Conservation (phyloP, 2,329 filamentous ascomycete genomes). For the Verticillium nonalfalfae region DNA sequence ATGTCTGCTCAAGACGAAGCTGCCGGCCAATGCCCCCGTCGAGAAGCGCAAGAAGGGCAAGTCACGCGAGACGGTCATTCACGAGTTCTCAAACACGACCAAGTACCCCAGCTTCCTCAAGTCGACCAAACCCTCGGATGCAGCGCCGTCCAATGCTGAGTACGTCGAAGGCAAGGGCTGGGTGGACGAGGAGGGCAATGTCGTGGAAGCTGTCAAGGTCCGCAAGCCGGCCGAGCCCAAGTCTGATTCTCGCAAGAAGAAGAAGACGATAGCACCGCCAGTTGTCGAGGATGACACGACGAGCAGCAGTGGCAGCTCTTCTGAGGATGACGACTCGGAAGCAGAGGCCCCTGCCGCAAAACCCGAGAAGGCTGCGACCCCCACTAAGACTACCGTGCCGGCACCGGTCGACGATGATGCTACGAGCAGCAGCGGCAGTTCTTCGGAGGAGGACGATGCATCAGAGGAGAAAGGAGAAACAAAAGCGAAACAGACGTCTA, state of each 20-base stretch:
- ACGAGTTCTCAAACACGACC: conserved; percentile 83
- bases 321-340: conserved; percentile 23
- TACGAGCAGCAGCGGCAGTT: conserved; percentile 16
- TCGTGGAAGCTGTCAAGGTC: conserved; percentile 57
- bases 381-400: conserved; percentile 6
- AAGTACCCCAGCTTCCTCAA: conserved; percentile 81
- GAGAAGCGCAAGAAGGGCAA: conserved; percentile 51
- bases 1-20: conserved; percentile 74
- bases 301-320: conserved; percentile 31
- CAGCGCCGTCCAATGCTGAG: conserved; percentile 40
- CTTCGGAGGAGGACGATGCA: conserved; percentile 11
- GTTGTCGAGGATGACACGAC: conserved; percentile 24
- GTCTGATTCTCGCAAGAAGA: conserved; percentile 15
- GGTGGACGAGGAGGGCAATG: conserved; percentile 71
- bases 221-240: conserved; percentile 24
- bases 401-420: conserved; percentile 16
- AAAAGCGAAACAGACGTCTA: conserved; percentile 1
- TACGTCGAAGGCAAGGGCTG: conserved; percentile 85
- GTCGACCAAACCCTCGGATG: conserved; percentile 34
- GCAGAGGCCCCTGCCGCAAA: conserved; percentile 9
- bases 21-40: conserved; percentile 40
- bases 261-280: conserved; percentile 11
- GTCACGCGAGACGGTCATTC: conserved; percentile 58
- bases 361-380: conserved; percentile 6
- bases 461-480: conserved; percentile 9